These are phyloP conservation scores for Cladophialophora chaetospira DNA, from an alignment of 2,329 filamentous ascomycete species.

Conservation along the genomic window DNA sequence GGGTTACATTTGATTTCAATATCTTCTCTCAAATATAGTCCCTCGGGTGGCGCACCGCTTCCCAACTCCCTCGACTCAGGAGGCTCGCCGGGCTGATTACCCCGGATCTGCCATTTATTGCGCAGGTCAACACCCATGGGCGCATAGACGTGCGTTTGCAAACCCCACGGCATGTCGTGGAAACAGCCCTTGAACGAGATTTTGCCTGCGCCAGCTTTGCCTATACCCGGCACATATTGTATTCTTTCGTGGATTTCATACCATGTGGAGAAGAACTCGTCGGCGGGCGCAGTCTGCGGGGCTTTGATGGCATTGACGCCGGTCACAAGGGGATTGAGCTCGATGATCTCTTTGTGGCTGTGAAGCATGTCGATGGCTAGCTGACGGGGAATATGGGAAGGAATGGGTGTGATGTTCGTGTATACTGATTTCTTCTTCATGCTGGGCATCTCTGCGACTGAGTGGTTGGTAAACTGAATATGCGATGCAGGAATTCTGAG, in stretches of 20 bases:
- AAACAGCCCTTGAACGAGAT: slow-evolving; percentile 81
- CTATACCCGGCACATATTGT: slow-evolving; percentile 67
- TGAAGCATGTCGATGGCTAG: slow-evolving; percentile 74
- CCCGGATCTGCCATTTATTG: slow-evolving; percentile 76
- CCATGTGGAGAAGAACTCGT: slow-evolving; percentile 75
- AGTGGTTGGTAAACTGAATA: background rate
- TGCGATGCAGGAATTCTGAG: background rate
- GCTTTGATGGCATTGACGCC: slow-evolving; percentile 68
- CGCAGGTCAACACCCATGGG: slow-evolving; percentile 78
- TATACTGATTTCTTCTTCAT: slow-evolving; percentile 31
- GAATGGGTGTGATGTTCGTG: slow-evolving; percentile 69
- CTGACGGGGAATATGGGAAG: slow-evolving; percentile 66
- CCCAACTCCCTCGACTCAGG: slow-evolving; percentile 67
- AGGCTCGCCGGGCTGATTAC: slow-evolving; percentile 70
- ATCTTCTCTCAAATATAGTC: slow-evolving; percentile 80
- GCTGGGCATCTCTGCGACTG: background rate
- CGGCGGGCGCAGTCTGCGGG: slow-evolving; percentile 65
- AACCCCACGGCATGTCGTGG: slow-evolving; percentile 69
- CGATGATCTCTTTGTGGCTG: slow-evolving; percentile 79
- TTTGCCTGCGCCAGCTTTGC: slow-evolving; percentile 51
- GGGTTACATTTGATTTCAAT: slow-evolving; percentile 80
- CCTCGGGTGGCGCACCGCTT: slow-evolving; percentile 64
- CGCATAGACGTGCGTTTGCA: slow-evolving; percentile 83
- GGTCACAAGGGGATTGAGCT: slow-evolving; percentile 80
- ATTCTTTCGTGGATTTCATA: slow-evolving; percentile 78